Percentiles rank a stretch among this genome's conserved stretches.
phyloP scores from a whole-genome alignment of 192 early-diverging fungal species.

The Backusella psychrophila region DNA sequence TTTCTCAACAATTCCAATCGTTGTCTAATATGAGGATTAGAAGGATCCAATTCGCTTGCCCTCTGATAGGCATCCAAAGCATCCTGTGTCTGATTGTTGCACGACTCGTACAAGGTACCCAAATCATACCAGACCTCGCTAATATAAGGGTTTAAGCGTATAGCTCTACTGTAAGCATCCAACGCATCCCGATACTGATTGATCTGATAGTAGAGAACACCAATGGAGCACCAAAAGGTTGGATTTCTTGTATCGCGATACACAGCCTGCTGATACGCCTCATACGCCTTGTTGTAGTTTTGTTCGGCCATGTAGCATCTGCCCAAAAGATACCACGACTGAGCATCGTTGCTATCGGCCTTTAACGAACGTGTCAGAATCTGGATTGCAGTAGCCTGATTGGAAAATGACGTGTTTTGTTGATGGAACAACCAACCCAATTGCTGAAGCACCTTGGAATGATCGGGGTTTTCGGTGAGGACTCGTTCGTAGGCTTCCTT shows the following conservation, averaged over 20 bases:
- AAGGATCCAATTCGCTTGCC: constrained; percentile 89
- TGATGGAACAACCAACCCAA: constrained; percentile 95
- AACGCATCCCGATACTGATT: constrained; percentile 93
- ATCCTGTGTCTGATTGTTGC: constrained; percentile 96
- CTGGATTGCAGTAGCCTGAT: constrained; percentile 82
- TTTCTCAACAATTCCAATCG: constrained; percentile 27
- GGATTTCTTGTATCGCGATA: constrained; percentile 91
- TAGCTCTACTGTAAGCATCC: constrained; percentile 95
- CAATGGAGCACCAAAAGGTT: constrained; percentile 98
- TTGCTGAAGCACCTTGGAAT: constrained; percentile 95
- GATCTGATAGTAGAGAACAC: constrained; percentile 96
- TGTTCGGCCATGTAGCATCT: constrained; percentile 95
- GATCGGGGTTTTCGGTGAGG: constrained; percentile 82
- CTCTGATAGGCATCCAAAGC: constrained; percentile 95
- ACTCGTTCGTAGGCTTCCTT: constrained; percentile 93
- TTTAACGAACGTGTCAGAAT: constrained; percentile 84
- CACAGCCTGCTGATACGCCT: constrained; percentile 97
- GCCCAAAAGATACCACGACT: constrained; percentile 94
- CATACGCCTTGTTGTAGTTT: constrained; percentile 94
- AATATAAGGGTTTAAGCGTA: constrained; percentile 89
- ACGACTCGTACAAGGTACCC: constrained; percentile 94
- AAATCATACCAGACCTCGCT: constrained; percentile 98
- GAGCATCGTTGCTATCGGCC: constrained; percentile 82
- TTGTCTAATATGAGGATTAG: constrained; percentile 52
- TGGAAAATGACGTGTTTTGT: constrained; percentile 76